Percentiles rank a stretch among this genome's conserved stretches.
These are phyloP conservation scores for Fusarium coffeatum DNA, from an alignment of 2,329 filamentous ascomycete species.

Conservation along the genomic window DNA sequence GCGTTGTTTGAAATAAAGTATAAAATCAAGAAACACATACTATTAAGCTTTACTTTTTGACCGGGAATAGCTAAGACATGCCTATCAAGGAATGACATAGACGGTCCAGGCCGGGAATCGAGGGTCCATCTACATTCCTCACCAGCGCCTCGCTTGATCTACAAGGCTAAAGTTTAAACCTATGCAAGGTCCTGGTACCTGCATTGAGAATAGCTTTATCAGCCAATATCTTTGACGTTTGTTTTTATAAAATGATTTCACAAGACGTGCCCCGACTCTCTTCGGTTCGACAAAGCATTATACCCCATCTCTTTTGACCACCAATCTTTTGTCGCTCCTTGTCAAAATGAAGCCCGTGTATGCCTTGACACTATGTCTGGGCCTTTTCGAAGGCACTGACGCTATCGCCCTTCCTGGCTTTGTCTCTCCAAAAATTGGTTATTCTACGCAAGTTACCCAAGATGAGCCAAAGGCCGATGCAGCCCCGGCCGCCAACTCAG, in stretches of 20 bases:
- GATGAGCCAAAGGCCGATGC: background rate
- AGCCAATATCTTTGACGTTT: background rate
- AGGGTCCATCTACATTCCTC: conserved; percentile 15
- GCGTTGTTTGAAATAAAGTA: background rate
- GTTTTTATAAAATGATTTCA: conserved; percentile 17
- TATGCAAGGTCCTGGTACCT: conserved; percentile 22
- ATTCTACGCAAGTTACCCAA: background rate
- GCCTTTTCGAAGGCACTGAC: conserved; percentile 10
- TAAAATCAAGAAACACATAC: background rate
- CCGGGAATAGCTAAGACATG: background rate
- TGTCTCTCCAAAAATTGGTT: conserved; percentile 7
- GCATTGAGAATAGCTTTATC: conserved; percentile 9
- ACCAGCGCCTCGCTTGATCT: background rate
- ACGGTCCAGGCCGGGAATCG: conserved; percentile 12
- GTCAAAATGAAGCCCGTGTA: conserved; percentile 17
- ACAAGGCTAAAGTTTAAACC: background rate
- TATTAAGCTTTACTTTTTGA: background rate
- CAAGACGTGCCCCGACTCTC: background rate
- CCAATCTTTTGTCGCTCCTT: background rate
- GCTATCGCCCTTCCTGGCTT: background rate
- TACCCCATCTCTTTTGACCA: background rate
- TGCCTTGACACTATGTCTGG: conserved; percentile 6
- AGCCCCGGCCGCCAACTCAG: background rate
- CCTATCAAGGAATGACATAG: conserved; percentile 14
- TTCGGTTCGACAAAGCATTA: background rate